phyloP scores from a whole-genome alignment of 179 eudicot species.

The Dionaea muscipula region DNA sequence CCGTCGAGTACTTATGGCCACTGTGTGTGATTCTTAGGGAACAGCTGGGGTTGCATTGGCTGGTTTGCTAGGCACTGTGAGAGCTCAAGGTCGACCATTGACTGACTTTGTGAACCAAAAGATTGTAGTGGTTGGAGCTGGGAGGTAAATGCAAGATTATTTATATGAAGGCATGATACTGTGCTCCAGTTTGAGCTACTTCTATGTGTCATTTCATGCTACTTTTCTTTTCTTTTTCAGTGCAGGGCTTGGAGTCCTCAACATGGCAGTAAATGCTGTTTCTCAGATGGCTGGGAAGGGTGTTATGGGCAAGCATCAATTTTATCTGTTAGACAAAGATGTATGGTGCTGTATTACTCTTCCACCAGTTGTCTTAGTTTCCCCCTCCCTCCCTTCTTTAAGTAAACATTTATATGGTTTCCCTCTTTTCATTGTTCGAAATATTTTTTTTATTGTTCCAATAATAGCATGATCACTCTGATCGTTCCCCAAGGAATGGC shows the following conservation, averaged over 20 bases:
- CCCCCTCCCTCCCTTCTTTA: not conserved
- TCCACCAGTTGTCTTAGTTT: not conserved
- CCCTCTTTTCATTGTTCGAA: not conserved
- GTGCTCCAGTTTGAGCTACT: not conserved
- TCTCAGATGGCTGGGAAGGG: constrained; percentile 53
- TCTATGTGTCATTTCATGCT: not conserved
- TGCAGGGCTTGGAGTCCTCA: constrained; percentile 98
- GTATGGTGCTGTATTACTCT: constrained; percentile 25
- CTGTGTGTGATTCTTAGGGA: constrained; percentile 39
- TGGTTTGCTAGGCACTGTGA: constrained; percentile 88
- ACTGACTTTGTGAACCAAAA: constrained; percentile 82
- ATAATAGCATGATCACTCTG: too few relatives aligned
- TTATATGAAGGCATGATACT: too few relatives aligned
- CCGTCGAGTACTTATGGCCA: not conserved
- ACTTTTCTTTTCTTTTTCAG: constrained; percentile 28
- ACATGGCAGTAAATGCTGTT: constrained; percentile 79
- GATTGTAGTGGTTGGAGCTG: constrained; percentile 98
- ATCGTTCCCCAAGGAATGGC: not conserved
- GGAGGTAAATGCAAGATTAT: constrained; percentile 43
- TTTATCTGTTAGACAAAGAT: constrained; percentile 87
- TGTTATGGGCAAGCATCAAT: constrained; percentile 49
- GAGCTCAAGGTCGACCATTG: constrained; percentile 92
- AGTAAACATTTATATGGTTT: not conserved
- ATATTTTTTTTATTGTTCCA: not conserved
- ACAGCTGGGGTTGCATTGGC: constrained; percentile 99